A percentile compares a stretch with the other conserved stretches of the same genome.
Conservation (phyloP, 305 asterid species). For the Ilex paraguariensis region DNA sequence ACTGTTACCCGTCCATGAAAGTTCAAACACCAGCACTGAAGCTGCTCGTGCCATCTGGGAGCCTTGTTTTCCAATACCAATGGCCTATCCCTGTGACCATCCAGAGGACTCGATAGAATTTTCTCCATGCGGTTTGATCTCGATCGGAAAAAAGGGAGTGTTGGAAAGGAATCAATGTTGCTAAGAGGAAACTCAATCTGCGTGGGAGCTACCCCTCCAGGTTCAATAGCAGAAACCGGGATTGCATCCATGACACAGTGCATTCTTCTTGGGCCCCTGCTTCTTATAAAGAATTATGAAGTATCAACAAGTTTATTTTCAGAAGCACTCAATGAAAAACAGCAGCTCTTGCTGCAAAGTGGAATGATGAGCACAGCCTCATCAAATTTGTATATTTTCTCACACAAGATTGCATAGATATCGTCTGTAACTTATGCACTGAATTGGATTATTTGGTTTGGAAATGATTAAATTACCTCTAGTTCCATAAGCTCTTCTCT, state of each 20-base stretch:
- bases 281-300: background rate
- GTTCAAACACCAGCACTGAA: conserved; percentile 95
- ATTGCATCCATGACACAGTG: conserved; percentile 67
- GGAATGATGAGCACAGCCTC: no score
- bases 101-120: conserved; percentile 33
- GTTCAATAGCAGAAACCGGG: conserved; percentile 63
- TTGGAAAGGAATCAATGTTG: conserved; percentile 44
- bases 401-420: background rate
- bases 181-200: conserved; percentile 51
- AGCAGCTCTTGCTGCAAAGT: background rate
- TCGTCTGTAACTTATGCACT: background rate
- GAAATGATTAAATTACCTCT: background rate
- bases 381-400: no score
- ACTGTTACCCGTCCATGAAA: conserved; percentile 90
- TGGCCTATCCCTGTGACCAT: conserved; percentile 32
- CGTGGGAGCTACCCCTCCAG: conserved; percentile 69
- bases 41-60: conserved; percentile 95
- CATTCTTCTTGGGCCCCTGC: conserved; percentile 95
- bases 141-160: conserved; percentile 41
- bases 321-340: background rate
- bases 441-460: background rate
- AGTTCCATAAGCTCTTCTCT: conserved; percentile 7
- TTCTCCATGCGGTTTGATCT: conserved; percentile 40
- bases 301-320: background rate
- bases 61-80: conserved; percentile 71